Conservation (phyloP, 1,284 basidiomycete species). For the Coniophora puteana region DNA sequence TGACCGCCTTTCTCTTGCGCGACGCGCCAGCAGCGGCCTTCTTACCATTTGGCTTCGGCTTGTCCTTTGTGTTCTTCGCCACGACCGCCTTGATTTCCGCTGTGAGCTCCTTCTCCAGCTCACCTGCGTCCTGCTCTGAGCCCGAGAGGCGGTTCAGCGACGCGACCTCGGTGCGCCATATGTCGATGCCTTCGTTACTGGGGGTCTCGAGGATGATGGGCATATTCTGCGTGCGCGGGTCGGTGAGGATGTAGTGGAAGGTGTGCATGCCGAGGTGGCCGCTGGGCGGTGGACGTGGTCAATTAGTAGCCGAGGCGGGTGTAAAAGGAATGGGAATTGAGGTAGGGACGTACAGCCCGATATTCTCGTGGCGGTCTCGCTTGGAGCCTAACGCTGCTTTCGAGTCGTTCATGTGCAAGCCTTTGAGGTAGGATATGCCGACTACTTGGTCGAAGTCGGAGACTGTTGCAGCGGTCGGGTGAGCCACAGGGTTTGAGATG, state of each 20-base stretch:
- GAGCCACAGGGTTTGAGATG: background rate
- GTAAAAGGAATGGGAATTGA: background rate
- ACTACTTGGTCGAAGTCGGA: conserved; percentile 62
- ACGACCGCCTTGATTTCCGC: too few relatives aligned
- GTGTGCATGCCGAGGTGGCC: conserved; percentile 64
- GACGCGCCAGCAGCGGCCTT: too few relatives aligned
- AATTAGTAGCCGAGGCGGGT: background rate
- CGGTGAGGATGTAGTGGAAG: conserved; percentile 69
- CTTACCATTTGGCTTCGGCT: too few relatives aligned
- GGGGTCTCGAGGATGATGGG: conserved; percentile 86
- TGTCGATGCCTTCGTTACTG: conserved; percentile 51
- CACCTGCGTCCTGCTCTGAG: conserved; percentile 6
- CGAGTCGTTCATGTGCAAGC: conserved; percentile 86
- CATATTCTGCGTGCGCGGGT: conserved; percentile 64
- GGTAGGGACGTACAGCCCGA: conserved; percentile 59
- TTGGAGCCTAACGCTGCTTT: conserved; percentile 62
- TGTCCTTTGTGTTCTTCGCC: too few relatives aligned
- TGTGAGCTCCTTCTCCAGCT: too few relatives aligned
- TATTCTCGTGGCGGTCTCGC: conserved; percentile 82
- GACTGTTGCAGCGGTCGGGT: conserved; percentile 36
- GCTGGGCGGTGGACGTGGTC: conserved; percentile 27
- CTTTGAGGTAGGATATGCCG: conserved; percentile 70
- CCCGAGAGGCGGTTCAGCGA: conserved; percentile 49
- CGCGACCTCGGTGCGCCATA: conserved; percentile 74
- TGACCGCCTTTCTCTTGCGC: too few relatives aligned